phyloP scores from a whole-genome alignment of 495 filamentous ascomycete species.

The Neurospora terricola region DNA sequence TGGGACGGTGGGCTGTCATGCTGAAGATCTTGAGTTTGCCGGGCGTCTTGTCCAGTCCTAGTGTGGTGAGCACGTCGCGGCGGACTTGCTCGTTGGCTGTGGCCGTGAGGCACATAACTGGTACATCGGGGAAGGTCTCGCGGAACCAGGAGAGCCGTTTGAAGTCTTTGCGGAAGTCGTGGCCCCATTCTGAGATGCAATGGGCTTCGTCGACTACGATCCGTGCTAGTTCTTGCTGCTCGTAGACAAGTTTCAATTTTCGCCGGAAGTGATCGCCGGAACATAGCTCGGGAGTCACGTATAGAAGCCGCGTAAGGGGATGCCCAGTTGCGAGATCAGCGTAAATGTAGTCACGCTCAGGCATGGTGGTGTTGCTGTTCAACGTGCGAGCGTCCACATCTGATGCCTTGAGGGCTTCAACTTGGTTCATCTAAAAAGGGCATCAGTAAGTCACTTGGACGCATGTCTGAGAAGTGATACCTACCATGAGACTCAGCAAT shows the following conservation, averaged over 20 bases:
- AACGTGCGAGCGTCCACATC: slow-evolving; percentile 75
- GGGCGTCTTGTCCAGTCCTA: slow-evolving; percentile 49
- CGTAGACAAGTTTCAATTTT: slow-evolving; percentile 60
- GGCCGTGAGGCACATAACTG: slow-evolving; percentile 84
- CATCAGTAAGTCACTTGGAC: neutral
- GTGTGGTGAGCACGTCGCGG: slow-evolving; percentile 64
- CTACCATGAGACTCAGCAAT: slow-evolving; percentile 80
- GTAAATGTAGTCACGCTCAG: slow-evolving; percentile 58
- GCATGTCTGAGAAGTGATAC: slow-evolving; percentile 2
- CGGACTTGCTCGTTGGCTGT: slow-evolving; percentile 77
- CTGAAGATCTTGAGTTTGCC: slow-evolving; percentile 60
- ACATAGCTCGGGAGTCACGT: slow-evolving; percentile 89
- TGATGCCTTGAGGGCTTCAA: slow-evolving; percentile 63
- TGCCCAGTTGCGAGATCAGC: slow-evolving; percentile 80
- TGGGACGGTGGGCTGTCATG: slow-evolving; percentile 69
- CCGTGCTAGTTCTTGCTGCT: slow-evolving; percentile 71
- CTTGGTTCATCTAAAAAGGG: slow-evolving; percentile 67
- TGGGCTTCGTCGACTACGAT: slow-evolving; percentile 93
- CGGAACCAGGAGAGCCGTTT: slow-evolving; percentile 85
- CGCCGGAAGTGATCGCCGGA: slow-evolving; percentile 67
- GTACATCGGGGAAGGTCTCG: slow-evolving; percentile 65
- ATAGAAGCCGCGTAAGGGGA: slow-evolving; percentile 72
- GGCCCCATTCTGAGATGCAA: slow-evolving; percentile 96
- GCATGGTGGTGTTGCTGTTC: slow-evolving; percentile 63
- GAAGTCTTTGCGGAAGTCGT: slow-evolving; percentile 92